Percentiles rank a stretch among this genome's conserved stretches.
phyloP scores from a whole-genome alignment of 768 basidiomycete species.

The Lentinula lateritia region DNA sequence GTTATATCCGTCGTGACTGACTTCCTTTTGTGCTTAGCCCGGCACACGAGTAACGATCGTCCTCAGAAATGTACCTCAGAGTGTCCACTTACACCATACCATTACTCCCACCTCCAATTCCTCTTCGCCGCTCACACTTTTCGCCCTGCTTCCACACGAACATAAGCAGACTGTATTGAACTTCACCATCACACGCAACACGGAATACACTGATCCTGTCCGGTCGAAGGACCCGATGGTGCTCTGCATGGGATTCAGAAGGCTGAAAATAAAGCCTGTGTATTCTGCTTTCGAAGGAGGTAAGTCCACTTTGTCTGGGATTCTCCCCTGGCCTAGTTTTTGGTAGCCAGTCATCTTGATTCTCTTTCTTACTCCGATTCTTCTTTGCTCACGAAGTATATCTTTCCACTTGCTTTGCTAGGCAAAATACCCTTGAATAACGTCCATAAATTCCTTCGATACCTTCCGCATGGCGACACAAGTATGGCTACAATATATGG shows the following conservation, averaged over 20 bases:
- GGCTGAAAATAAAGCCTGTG: conserved; percentile 78
- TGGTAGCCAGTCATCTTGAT: too few species aligned
- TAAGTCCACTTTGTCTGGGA: conserved; percentile 41
- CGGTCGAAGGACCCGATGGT: conserved; percentile 93
- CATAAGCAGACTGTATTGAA: conserved; percentile 93
- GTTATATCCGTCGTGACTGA: neutral
- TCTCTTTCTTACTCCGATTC: neutral
- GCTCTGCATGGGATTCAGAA: conserved; percentile 83
- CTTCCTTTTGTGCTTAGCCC: conserved; percentile 40
- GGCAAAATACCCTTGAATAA: conserved; percentile 57
- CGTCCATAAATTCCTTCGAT: conserved; percentile 95
- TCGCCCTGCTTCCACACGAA: conserved; percentile 88
- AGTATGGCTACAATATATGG: conserved; percentile 86
- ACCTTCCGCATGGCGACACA: conserved; percentile 75
- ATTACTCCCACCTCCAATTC: conserved; percentile 11
- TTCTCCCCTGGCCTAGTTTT: too few species aligned
- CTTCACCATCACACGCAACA: conserved; percentile 91
- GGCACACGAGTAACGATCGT: conserved; percentile 77
- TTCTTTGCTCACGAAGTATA: neutral
- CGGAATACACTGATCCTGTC: conserved; percentile 85
- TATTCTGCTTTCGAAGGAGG: conserved; percentile 89
- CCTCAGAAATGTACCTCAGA: conserved; percentile 69
- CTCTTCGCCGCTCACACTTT: conserved; percentile 56
- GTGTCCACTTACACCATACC: conserved; percentile 27
- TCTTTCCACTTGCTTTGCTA: neutral